Base-by-base conservation (phyloP, 2,329 filamentous ascomycete genomes). In the Cladophialophora bantiana region DNA sequence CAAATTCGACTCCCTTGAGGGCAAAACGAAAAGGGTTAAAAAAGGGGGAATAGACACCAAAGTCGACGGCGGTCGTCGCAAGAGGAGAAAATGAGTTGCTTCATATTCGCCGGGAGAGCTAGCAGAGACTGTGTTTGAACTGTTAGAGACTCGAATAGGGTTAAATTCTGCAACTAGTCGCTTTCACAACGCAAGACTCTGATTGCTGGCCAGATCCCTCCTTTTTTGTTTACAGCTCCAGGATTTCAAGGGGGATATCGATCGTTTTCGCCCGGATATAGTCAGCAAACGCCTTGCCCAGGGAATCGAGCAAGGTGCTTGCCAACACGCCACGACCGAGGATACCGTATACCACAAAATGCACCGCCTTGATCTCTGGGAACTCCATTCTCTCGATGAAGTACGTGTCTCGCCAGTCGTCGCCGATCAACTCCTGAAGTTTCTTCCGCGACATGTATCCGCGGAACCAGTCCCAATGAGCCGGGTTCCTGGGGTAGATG, bases 241-340 rank as follows among this genome's bases (percentile, higher is more conserved):
- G 36, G 50, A 69, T 48, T 32, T 32, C 38, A 10, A 68, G 55
- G 1, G 80, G 81, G 52, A 82, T 75, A 38, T 81, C 76, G 50
- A 83, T 76, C n/a, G 78, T 71, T 52, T 76, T 76, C 65, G 80
- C 82, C 34, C 83, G 72, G 38, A 85, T 70, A 73, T 81, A 86
- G 75, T 86, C 83, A 12, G 78, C 82, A 71, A 85, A 84, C 0
- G 83, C 83, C 71, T 86, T 86, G 0, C 82, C 84, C 68, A 86
- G 76, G 15, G 76, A 75, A 75, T 86, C 84, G n/a, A 86, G 69
- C 48, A 78, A 72, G 34, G 74, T 78, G 7, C 80, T 82, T 61
- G 82, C 83, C 67, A 82, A 85, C 2, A 86, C 82, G 0, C 80
- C 80, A 0, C 78, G 66, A 0, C 79, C 81, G n/a, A 84, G 72